Percentiles rank a stretch among this genome's conserved stretches.
phyloP scores from a whole-genome alignment of 352 stramenopile species.

The Phytophthora pinifolia region DNA sequence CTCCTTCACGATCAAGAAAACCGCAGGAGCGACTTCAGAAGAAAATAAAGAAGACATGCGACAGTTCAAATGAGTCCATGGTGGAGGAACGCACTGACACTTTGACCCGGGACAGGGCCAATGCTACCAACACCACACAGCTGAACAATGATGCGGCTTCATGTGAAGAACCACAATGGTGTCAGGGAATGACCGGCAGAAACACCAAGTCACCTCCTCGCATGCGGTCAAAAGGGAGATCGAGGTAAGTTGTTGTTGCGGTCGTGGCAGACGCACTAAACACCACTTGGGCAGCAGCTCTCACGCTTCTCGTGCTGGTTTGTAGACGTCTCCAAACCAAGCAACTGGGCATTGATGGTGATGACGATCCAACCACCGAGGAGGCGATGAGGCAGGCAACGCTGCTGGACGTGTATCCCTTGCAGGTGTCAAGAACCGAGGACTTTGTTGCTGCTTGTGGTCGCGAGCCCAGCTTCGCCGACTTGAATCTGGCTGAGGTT shows the following conservation, averaged over 20 bases:
- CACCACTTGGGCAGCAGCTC: too few relatives aligned
- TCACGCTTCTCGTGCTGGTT: not conserved
- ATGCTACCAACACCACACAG: too few relatives aligned
- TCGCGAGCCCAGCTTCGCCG: conserved; percentile 33
- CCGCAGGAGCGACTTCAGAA: not conserved
- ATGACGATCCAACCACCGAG: not conserved
- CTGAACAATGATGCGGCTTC: too few relatives aligned
- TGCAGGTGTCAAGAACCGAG: conserved; percentile 24
- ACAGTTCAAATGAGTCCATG: not conserved
- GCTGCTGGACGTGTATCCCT: conserved; percentile 51
- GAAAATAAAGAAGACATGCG: not conserved
- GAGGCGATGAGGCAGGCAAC: not conserved
- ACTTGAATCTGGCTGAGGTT: conserved; percentile 49
- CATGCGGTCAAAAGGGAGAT: conserved; percentile 29
- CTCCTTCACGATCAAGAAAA: conserved; percentile 18
- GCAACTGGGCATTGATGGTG: conserved; percentile 2
- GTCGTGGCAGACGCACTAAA: not conserved
- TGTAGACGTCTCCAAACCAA: conserved; percentile 21
- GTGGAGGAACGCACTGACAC: not conserved
- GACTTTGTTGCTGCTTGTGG: conserved; percentile 24
- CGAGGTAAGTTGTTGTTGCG: conserved; percentile 17
- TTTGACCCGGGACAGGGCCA: too few relatives aligned
- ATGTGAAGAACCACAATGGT: too few relatives aligned
- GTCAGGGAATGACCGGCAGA: too few relatives aligned
- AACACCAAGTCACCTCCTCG: not conserved